Conservation (phyloP, 352 stramenopile species). For the Aphanomyces euteiches region DNA sequence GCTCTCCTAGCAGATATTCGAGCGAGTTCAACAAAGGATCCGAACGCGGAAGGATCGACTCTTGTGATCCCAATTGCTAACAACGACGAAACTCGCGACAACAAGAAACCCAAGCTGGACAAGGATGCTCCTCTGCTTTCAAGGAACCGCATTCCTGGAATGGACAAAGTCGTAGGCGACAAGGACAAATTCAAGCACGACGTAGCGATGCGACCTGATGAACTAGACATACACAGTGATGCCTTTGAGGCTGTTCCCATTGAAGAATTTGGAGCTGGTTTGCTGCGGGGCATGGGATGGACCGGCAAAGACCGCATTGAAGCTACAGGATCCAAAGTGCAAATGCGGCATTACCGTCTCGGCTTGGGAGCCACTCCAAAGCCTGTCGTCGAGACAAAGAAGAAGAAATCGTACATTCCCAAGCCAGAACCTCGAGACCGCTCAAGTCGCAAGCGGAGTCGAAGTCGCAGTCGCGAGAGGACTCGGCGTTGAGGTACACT, state of each 20-base stretch:
- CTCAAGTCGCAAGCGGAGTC: constrained; percentile 33
- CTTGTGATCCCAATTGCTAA: constrained; percentile 57
- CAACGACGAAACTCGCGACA: constrained; percentile 31
- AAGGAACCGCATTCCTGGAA: constrained; percentile 65
- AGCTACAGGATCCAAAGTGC: constrained; percentile 37
- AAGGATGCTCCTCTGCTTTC: constrained; percentile 58
- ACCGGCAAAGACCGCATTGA: constrained; percentile 54
- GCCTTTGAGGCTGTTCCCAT: constrained; percentile 89
- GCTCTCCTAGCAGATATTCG: constrained; percentile 21
- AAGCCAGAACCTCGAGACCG: constrained; percentile 30
- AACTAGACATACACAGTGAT: constrained; percentile 75
- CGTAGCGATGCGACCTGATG: constrained; percentile 70
- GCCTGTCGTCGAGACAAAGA: constrained; percentile 43
- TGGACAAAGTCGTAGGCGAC: constrained; percentile 63
- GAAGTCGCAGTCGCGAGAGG: constrained; percentile 41
- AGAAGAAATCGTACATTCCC: constrained; percentile 35
- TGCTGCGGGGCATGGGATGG: constrained; percentile 98
- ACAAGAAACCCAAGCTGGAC: constrained; percentile 27
- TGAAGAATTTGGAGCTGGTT: constrained; percentile 92
- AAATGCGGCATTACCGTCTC: constrained; percentile 88
- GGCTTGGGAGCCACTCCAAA: constrained; percentile 88
- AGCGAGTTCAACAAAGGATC: not conserved
- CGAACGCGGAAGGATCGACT: constrained; percentile 18
- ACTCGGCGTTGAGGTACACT: constrained; percentile 7
- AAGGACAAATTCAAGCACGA: constrained; percentile 83